A percentile compares a stretch with the other conserved stretches of the same genome.
Evolutionary conservation across 257 asterid genomes (phyloP).

Genomic region (Mitragyna speciosa): DNA sequence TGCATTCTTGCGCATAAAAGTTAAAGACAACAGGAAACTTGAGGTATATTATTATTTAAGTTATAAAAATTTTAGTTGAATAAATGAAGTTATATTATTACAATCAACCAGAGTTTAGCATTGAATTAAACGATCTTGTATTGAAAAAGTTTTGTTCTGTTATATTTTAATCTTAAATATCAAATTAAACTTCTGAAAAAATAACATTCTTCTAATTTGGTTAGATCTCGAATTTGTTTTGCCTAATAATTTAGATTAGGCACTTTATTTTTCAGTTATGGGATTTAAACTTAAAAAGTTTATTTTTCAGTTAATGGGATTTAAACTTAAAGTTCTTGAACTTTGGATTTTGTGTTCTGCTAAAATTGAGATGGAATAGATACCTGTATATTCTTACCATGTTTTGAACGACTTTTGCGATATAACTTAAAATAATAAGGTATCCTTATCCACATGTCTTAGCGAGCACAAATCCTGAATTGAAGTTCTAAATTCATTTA

Average conservation of each 20-base stretch:
- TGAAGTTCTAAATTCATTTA: no score
- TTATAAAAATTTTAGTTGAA: background rate
- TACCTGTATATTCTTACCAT: background rate
- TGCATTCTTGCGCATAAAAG: no score
- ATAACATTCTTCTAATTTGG: no score
- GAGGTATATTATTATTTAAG: no score
- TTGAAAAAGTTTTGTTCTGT: no score
- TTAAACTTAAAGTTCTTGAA: background rate
- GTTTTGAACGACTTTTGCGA: background rate
- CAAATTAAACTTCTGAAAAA: no score
- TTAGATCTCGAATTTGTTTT: background rate
- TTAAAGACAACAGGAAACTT: no score
- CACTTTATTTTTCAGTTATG: background rate
- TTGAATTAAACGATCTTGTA: no score
- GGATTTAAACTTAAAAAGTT: no score
- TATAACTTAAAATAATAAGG: no score
- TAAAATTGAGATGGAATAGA: background rate
- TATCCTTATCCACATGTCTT: background rate
- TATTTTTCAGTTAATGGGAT: background rate
- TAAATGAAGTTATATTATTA: no score
- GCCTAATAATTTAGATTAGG: background rate
- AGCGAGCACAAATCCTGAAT: background rate
- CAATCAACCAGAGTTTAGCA: background rate
- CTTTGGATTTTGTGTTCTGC: background rate
- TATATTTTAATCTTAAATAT: no score